A percentile compares a stretch with the other conserved stretches of the same genome.
These are phyloP conservation scores for Vitis cinerea DNA, from an alignment of 164 flowering plant genomes.

Conservation along the genomic window DNA sequence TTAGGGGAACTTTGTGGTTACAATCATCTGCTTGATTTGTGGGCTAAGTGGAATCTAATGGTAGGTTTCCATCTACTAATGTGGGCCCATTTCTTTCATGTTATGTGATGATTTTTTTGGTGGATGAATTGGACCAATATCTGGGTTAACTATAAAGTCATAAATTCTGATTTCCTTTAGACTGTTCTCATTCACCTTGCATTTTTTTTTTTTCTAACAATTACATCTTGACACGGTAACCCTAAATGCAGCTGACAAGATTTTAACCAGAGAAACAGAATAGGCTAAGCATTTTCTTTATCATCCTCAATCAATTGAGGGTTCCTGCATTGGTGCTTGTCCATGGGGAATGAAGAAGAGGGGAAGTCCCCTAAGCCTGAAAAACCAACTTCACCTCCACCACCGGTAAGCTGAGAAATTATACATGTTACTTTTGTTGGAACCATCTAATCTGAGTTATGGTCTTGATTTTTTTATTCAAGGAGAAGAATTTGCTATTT, in stretches of 20 bases:
- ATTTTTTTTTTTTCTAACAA: not conserved
- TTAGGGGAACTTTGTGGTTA: not conserved
- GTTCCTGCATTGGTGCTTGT: constrained; percentile 13
- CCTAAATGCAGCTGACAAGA: constrained; percentile 11
- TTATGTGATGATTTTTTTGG: not conserved
- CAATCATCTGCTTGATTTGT: not conserved
- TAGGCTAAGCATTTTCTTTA: not conserved
- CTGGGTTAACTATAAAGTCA: not conserved
- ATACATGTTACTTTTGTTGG: not conserved
- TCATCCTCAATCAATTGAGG: not conserved
- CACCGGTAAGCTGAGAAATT: constrained; percentile 38
- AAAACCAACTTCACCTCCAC: constrained; percentile 56
- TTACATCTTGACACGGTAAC: not conserved
- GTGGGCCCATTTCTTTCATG: not conserved
- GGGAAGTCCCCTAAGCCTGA: constrained; percentile 59
- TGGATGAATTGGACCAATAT: no score
- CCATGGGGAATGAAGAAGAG: constrained; percentile 76
- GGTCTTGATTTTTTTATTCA: not conserved
- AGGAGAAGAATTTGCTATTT: not conserved
- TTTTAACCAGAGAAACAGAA: constrained; percentile 1
- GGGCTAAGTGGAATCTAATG: no score
- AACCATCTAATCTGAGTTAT: not conserved
- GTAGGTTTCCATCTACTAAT: no score
- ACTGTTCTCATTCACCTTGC: not conserved
- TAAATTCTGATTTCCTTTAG: not conserved